Conservation (phyloP, 371 early-diverging fungal genomes). For the Amoeboaphelidium protococcarum region DNA sequence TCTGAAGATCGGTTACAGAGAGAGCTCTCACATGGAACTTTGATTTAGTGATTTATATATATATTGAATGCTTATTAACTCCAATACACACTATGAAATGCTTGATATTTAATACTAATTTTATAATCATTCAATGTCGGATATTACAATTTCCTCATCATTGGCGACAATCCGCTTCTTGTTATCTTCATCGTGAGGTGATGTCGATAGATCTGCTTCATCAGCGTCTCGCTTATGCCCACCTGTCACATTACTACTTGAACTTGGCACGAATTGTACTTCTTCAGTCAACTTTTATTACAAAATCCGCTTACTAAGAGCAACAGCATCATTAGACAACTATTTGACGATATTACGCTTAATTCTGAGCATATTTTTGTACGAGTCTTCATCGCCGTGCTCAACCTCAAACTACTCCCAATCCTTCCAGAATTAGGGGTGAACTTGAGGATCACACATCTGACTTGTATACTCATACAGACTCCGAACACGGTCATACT, state of each 20-base stretch:
- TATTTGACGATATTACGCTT: conserved; percentile 64
- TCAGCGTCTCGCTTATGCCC: conserved; percentile 7
- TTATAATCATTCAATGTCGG: no score
- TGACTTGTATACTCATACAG: conserved; percentile 66
- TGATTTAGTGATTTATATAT: no score
- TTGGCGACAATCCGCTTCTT: no score
- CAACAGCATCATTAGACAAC: conserved; percentile 35
- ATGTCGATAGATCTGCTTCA: no score
- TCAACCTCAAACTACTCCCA: conserved; percentile 93
- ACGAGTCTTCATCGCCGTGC: conserved; percentile 90
- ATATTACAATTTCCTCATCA: no score
- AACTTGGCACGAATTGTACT: conserved; percentile 1
- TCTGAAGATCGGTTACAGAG: no score
- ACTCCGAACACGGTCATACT: conserved; percentile 83
- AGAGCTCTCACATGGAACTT: no score
- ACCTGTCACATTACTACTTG: conserved; percentile 1
- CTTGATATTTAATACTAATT: no score
- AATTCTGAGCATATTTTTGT: conserved; percentile 87
- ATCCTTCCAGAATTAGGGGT: conserved; percentile 39
- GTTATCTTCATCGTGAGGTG: no score
- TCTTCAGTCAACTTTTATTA: conserved; percentile 4
- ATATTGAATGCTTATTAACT: no score
- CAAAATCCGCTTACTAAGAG: conserved; percentile 18
- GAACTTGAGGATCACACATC: conserved; percentile 57
- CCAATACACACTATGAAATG: no score